These are phyloP conservation scores for Ambrosia trifida DNA, from an alignment of 129 eudicot species.

Conservation along the genomic window DNA sequence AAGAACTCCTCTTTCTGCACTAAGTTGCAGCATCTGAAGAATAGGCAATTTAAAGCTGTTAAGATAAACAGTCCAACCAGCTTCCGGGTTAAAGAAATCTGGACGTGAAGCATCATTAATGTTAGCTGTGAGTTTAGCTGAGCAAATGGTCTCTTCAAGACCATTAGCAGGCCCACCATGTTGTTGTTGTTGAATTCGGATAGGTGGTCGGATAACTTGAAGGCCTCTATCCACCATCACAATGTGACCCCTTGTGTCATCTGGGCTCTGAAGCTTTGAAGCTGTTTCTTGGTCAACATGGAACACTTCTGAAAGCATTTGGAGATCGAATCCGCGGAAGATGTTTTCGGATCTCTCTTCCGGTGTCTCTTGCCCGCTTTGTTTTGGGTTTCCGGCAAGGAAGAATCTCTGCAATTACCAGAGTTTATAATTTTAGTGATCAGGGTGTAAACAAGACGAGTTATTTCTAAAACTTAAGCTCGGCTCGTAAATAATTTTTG, in stretches of 20 bases:
- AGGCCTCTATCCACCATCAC: constrained; percentile 49
- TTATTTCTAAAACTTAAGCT: too few species aligned
- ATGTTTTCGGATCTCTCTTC: constrained; percentile 43
- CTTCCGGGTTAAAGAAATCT: constrained; percentile 72
- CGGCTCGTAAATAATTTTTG: too few species aligned
- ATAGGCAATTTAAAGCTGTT: constrained; percentile 71
- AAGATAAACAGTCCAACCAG: constrained; percentile 53
- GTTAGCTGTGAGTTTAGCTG: constrained; percentile 43
- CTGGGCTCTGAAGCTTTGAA: constrained; percentile 42
- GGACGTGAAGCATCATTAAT: constrained; percentile 52
- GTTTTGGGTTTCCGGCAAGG: constrained; percentile 58
- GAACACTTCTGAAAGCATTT: constrained; percentile 43
- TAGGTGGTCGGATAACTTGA: constrained; percentile 54
- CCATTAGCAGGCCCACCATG: constrained; percentile 39
- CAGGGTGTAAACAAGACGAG: not conserved
- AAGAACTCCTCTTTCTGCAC: constrained; percentile 79
- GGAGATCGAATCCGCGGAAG: constrained; percentile 48
- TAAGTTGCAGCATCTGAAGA: constrained; percentile 49
- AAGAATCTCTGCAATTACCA: constrained; percentile 52
- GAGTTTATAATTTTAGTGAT: not conserved
- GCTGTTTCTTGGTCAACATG: constrained; percentile 51
- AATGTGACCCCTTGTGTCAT: constrained; percentile 60
- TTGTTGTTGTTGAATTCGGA: constrained; percentile 26
- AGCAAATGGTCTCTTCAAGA: constrained; percentile 70
- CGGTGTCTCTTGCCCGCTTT: constrained; percentile 15